Evolutionary conservation across 2,329 filamentous ascomycete species (phyloP).

Genomic region (Sclerotinia subarctica): DNA sequence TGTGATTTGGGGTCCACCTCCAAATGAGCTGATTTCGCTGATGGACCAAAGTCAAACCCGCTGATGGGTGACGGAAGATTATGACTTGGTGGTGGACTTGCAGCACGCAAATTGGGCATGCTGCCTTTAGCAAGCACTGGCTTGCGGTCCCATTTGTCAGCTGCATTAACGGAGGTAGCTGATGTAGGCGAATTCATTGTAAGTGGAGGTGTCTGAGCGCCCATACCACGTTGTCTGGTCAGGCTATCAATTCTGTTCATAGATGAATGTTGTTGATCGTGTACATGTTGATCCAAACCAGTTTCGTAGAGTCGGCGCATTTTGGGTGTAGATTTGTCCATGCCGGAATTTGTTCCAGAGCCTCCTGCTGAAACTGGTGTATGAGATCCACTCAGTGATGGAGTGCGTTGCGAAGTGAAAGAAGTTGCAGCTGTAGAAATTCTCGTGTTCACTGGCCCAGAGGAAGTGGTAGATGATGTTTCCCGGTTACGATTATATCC

Average conservation of each 20-base stretch:
- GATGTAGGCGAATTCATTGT: conserved; percentile 31
- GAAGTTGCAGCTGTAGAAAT: conserved; percentile 89
- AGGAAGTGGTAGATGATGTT: conserved; percentile 77
- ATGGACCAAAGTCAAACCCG: conserved; percentile 38
- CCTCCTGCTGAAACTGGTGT: conserved; percentile 40
- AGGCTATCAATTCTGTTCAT: conserved; percentile 78
- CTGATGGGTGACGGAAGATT: conserved; percentile 43
- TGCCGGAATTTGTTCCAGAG: conserved; percentile 42
- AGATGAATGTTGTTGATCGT: conserved; percentile 75
- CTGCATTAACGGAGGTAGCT: conserved; percentile 40
- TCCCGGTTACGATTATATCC: conserved; percentile 74
- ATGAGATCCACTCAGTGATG: conserved; percentile 52
- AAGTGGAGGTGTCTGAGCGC: conserved; percentile 33
- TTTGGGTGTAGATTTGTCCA: conserved; percentile 67
- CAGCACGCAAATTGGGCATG: conserved; percentile 64
- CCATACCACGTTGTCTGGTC: conserved; percentile 54
- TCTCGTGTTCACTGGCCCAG: conserved; percentile 61
- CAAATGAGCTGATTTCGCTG: conserved; percentile 36
- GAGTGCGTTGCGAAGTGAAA: conserved; percentile 66
- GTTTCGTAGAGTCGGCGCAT: conserved; percentile 78
- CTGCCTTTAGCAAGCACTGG: conserved; percentile 56
- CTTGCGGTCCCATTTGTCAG: conserved; percentile 49
- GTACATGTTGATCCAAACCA: conserved; percentile 72
- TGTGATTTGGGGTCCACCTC: conserved; percentile 38
- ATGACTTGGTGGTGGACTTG: conserved; percentile 43